Evolutionary conservation across 805 yeast species (phyloP).

Genomic region (Ogataea parapolymorpha): DNA sequence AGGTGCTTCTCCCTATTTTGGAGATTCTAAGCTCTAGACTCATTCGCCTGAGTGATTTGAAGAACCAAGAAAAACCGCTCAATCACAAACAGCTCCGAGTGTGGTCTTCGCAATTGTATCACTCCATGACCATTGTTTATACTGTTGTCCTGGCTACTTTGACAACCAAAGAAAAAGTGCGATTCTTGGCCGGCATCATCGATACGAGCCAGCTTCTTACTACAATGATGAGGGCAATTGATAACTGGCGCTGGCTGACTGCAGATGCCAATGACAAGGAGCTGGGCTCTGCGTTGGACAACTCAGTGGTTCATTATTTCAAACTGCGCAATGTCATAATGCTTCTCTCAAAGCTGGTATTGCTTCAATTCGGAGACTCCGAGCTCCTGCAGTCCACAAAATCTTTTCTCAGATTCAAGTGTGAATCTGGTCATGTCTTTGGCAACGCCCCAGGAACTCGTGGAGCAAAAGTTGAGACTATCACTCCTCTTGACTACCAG

Average conservation of each 20-base stretch:
- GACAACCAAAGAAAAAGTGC: constrained; percentile 8
- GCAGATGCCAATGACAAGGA: constrained; percentile 23
- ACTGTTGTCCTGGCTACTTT: constrained; percentile 16
- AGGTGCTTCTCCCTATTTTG: constrained; percentile 13
- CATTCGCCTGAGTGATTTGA: constrained; percentile 18
- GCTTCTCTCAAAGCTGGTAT: constrained; percentile 50
- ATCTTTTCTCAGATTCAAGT: constrained; percentile 41
- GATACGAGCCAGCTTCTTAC: constrained; percentile 39
- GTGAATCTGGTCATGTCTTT: constrained; percentile 24
- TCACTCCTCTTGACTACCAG: constrained; percentile 84
- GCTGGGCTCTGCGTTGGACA: constrained; percentile 5
- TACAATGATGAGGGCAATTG: constrained; percentile 48
- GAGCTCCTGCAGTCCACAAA: constrained; percentile 41
- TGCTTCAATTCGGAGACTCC: constrained; percentile 62
- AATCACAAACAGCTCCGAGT: constrained; percentile 10
- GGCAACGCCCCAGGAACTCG: constrained; percentile 1
- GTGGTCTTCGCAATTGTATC: constrained; percentile 29
- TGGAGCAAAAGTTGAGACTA: constrained; percentile 26
- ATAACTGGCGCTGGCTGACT: constrained; percentile 61
- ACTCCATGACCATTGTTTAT: constrained; percentile 29
- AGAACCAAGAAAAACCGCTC: constrained; percentile 16
- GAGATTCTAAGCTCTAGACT: constrained; percentile 15
- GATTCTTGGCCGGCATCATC: constrained; percentile 8
- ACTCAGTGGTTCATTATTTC: constrained; percentile 27
- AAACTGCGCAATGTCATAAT: constrained; percentile 56